phyloP scores from a whole-genome alignment of 164 flowering plant species.

The Saururus chinensis region DNA sequence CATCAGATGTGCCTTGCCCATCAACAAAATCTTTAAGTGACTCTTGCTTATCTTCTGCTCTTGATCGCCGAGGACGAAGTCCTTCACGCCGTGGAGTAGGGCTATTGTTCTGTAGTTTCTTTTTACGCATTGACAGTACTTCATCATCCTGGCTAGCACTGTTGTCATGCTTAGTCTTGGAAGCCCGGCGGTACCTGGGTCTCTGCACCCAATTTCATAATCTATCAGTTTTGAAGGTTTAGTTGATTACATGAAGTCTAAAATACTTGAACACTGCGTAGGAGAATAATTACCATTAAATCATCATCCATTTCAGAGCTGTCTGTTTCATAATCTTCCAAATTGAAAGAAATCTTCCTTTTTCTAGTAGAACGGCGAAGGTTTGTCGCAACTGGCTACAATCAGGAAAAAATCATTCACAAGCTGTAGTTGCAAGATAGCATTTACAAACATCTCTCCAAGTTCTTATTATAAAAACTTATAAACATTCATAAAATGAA shows the following conservation, averaged over 20 bases:
- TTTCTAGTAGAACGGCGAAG: constrained; percentile 94
- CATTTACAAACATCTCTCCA: too few relatives aligned
- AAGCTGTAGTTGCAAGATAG: neutral
- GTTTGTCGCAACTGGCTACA: constrained; percentile 50
- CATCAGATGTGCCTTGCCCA: constrained; percentile 70
- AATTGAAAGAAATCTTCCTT: constrained; percentile 59
- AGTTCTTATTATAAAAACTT: too few relatives aligned
- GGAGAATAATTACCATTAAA: constrained; percentile 47
- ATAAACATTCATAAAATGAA: too few relatives aligned
- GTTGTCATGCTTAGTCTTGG: constrained; percentile 38
- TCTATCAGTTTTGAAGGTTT: constrained; percentile 3
- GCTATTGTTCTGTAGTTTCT: constrained; percentile 19
- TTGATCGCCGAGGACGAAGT: constrained; percentile 71
- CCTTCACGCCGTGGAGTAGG: constrained; percentile 82
- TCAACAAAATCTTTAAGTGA: constrained; percentile 45
- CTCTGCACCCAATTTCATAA: constrained; percentile 31
- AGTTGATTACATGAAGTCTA: neutral
- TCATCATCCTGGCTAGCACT: constrained; percentile 44
- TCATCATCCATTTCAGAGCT: constrained; percentile 84
- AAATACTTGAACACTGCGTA: too few relatives aligned
- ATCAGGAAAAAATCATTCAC: neutral
- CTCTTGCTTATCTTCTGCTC: constrained; percentile 25
- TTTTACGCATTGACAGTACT: constrained; percentile 40
- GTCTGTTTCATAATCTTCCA: constrained; percentile 56
- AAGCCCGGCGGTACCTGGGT: constrained; percentile 28